phyloP scores from a whole-genome alignment of 225 moss, liverwort and hornwort species.

The Neckera pumila region DNA sequence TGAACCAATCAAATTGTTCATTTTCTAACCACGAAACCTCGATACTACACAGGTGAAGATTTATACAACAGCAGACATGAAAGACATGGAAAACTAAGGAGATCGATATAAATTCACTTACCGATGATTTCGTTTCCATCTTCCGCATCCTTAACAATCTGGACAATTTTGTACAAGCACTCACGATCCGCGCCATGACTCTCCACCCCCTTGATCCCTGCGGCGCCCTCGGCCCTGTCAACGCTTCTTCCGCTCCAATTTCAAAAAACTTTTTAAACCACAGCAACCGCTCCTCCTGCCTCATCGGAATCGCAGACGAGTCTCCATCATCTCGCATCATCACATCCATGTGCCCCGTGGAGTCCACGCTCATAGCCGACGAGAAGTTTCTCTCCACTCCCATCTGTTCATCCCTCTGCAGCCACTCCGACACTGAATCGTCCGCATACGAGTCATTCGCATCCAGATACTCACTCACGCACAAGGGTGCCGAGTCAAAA shows the following conservation, averaged over 20 bases:
- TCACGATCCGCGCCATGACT: slow-evolving; percentile 32
- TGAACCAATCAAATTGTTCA: neutral
- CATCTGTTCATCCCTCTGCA: neutral
- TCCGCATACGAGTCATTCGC: neutral
- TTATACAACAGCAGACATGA: neutral
- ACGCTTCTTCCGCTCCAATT: slow-evolving; percentile 1
- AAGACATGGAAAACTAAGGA: neutral
- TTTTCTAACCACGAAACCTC: neutral
- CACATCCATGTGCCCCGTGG: neutral
- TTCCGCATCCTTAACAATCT: slow-evolving; percentile 2
- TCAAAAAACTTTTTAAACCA: slow-evolving; percentile 23
- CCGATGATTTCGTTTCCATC: slow-evolving; percentile 1
- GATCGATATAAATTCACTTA: neutral
- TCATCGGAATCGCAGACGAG: neutral
- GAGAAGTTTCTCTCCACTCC: neutral
- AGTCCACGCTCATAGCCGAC: neutral
- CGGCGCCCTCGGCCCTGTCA: neutral
- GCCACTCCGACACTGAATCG: slow-evolving; percentile 1
- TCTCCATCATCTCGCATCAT: neutral
- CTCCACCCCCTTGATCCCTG: slow-evolving; percentile 14
- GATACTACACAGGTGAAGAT: neutral
- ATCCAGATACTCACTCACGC: slow-evolving; percentile 10
- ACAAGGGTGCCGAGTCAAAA: slow-evolving; percentile 2
- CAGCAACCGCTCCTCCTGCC: slow-evolving; percentile 7
- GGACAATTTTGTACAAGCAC: slow-evolving; percentile 19